Base-by-base conservation (phyloP, 2,329 filamentous ascomycete species). In the Monosporascus sp. region DNA sequence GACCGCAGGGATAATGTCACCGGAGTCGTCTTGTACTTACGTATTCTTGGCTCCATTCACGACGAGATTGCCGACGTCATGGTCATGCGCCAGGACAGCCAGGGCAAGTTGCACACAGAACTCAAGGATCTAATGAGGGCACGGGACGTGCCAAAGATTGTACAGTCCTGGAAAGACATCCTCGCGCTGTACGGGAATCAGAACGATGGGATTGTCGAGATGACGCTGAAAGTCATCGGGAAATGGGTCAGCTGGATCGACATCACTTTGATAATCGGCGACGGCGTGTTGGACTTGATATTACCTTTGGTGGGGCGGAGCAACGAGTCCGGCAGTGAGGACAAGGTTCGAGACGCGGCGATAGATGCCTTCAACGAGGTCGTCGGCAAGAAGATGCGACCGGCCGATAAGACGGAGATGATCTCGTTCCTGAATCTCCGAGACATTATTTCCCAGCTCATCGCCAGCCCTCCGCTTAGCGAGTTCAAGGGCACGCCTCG, bases 171-270 rank as follows among this genome's bases (percentile, higher is more conserved):
- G 94, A 89, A 94, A 70, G 89, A 96, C 65, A 87, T 99, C 45
- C 79, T 99, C 52, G 79, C 84, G 11, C 84, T 87, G 64, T 97
- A 92, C 80, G 78, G 80, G 60, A 82, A 81, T 65, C 78, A 84
- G 53, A 83, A 88, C 60, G 86, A 91, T 65, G 70, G 74, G 43
- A 81, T 97, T 54, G 81, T 96, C 44, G 91, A 97, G 70, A 86
- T 95, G 79, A 92, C 89, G 63, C 79, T 99, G 51, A 91, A 88
- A 72, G 88, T 91, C n/a, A 85, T 99, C 60, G 91, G 91, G 38
- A 94, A 93, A 70, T 99, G 94, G 93, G 91, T 96, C 56, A 95
- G 91, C 79, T 99, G 94, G 94, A 96, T 95, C 65, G 94, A 97
- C 67, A 97, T 99, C 63, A 89, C 88, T 49, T 78, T 99, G 53